A percentile compares a stretch with the other conserved stretches of the same genome.
These are phyloP conservation scores for Prunus kanzakura DNA, from an alignment of 306 rosid species.

Conservation along the genomic window DNA sequence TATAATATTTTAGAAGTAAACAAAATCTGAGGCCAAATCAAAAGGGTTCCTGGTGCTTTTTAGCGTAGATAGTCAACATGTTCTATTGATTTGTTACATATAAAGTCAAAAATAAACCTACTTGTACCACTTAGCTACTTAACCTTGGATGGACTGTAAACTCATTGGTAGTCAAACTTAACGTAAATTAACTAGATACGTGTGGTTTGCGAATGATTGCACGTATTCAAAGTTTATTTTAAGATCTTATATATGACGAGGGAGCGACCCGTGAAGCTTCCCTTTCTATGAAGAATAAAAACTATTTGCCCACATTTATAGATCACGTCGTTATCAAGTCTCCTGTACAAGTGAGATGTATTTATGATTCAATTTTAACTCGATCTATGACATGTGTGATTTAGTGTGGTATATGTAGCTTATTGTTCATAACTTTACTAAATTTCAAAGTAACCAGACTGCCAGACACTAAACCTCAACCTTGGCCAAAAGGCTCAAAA, in stretches of 20 bases:
- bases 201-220: background rate
- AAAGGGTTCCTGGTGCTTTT: too few species aligned
- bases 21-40: too few species aligned
- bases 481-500: too few species aligned
- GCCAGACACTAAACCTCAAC: too few species aligned
- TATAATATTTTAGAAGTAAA: background rate
- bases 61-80: background rate
- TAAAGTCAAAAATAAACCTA: background rate
- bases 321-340: background rate
- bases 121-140: background rate
- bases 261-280: accelerated
- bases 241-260: background rate
- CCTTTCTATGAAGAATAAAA: background rate
- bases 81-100: background rate
- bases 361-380: background rate
- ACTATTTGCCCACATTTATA: background rate
- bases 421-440: too few species aligned
- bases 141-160: background rate
- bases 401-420: too few species aligned
- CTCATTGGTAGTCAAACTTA: background rate
- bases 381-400: too few species aligned
- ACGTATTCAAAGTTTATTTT: background rate
- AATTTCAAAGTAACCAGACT: too few species aligned
- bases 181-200: background rate
- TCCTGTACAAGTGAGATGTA: background rate